phyloP scores from a whole-genome alignment of 352 stramenopile genomes.

The Phytophthora agathidicida region DNA sequence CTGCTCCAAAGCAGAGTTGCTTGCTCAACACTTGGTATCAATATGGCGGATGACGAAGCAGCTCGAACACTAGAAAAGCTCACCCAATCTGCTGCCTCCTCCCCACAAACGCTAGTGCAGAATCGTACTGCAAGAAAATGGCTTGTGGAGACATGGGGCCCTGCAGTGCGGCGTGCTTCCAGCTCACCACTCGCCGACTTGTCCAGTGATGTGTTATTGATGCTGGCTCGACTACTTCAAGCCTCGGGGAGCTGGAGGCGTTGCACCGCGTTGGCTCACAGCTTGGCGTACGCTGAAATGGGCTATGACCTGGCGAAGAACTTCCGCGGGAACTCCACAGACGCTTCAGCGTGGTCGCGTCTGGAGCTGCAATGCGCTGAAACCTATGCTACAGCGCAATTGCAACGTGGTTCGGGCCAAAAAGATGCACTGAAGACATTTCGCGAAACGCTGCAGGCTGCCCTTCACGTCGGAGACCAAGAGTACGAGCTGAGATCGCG shows the following conservation, averaged over 20 bases:
- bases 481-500: conserved; percentile 53
- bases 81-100: conserved; percentile 22
- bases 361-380: conserved; percentile 59
- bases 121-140: conserved; percentile 44
- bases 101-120: conserved; percentile 31
- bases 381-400: conserved; percentile 38
- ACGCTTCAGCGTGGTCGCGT: conserved; percentile 14
- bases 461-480: conserved; percentile 38
- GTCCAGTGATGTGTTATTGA: conserved; percentile 45
- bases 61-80: conserved; percentile 36
- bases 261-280: conserved; percentile 51
- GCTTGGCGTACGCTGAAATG: conserved; percentile 48
- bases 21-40: conserved; percentile 8
- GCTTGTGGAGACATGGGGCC: conserved; percentile 34
- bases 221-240: conserved; percentile 53
- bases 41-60: conserved; percentile 17
- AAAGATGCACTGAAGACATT: conserved; percentile 51
- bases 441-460: conserved; percentile 49
- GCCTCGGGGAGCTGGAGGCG: conserved; percentile 42
- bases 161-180: conserved; percentile 19
- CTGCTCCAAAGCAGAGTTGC: conserved; percentile 24
- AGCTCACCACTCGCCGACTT: conserved; percentile 27
- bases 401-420: conserved; percentile 42
- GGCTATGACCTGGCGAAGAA: conserved; percentile 50
- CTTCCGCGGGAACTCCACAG: conserved; percentile 13